Evolutionary conservation across 345 rosid genomes (phyloP), one percentile per base, ranked within the genome.

Genomic region (Citropsis articulata): DNA sequence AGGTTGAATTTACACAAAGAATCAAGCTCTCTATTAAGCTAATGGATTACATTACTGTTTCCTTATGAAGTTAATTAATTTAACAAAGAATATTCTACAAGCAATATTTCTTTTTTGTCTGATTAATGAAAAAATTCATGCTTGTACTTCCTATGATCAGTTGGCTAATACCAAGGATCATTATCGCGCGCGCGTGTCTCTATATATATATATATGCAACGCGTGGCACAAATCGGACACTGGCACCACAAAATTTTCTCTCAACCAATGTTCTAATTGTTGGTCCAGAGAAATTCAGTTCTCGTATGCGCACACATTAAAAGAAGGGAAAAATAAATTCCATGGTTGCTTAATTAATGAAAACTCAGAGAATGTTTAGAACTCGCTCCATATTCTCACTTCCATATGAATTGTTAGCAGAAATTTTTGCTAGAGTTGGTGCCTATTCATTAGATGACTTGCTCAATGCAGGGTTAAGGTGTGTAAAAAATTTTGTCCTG

Each of bases 381-480:
- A 18, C 19, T 66, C 27, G 48, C 25, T 13, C 45, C n/a, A 63
- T 80, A 13, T 50, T 67, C 36, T 68, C 79, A 22, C 79, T 80
- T 50, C 83, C 83, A 7, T 63, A 57, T 9, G 79, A 69, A 13
- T 35, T 75, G 25, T n/a, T 75, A 50, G 30, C 30, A 3, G 79
- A 80, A 35, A 55, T 75, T 31, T 28, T 80, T 22, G 76, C 79
- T 50, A 61, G 79, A 38, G 79, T 80, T 35, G 82, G 75, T 3
- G 55, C 75, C 14, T 48, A 4, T 53, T 75, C 83, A 0, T 21
- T 69, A 18, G 6, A 4, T 7, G 60, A 80, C 56, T 35, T 62
- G 53, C 21, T 75, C 42, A 53, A 50, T 50, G 70, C 75, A 69
- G 69, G 55, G 59, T 33, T 69, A 68, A 80, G 83, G 83, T 80